Evolutionary conservation across 768 basidiomycete genomes (phyloP), one percentile per base, ranked within the genome.

Genomic region (Pleurotus pulmonarius): DNA sequence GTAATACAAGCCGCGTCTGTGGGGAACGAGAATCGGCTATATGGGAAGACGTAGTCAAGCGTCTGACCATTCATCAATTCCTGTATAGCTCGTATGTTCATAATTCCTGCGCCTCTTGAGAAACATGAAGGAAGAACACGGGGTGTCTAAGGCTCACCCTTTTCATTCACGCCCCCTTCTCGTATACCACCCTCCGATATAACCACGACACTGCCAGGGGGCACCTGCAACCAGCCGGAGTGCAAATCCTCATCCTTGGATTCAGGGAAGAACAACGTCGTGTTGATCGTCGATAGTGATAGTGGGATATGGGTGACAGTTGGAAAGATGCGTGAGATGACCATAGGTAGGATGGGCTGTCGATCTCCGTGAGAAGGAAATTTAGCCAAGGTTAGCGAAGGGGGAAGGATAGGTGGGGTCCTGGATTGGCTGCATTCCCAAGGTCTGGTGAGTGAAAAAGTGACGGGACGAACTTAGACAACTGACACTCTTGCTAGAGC

Each of bases 1-100:
- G 88, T 69, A 16, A 93, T 60, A 58, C 86, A 82, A n/a, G 70
- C 75, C n/a, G 89, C 69, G 61, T 92, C 89, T 0, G 89, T 91
- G 16, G 83, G 75, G 63, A 94, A 92, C 6, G 77, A 68, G 67
- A 87, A 92, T 56, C 66, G 75, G 65, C 84, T 88, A 68, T 82
- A 93, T 1, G 91, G 92, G 64, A 92, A 94, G 34, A 77, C 67
- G 64, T 93, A 94, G 20, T 84, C 79, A 25, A 92, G 69, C 0
- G 81, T 85, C 62, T 94, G 91, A 5, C 72, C 68, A 45, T 72
- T 73, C 65, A 92, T 83, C 57, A 80, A 76, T 49, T 85, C 79
- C 63, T 91, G 89, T 15, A 85, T 67, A 1, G 84, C 77, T 39
- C 72, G 78, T 34, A 93, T 70, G 60, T 90, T 92, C 58, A 68